These are phyloP conservation scores for Pholiota microspora DNA, from an alignment of 768 basidiomycete genomes.

Conservation along the genomic window DNA sequence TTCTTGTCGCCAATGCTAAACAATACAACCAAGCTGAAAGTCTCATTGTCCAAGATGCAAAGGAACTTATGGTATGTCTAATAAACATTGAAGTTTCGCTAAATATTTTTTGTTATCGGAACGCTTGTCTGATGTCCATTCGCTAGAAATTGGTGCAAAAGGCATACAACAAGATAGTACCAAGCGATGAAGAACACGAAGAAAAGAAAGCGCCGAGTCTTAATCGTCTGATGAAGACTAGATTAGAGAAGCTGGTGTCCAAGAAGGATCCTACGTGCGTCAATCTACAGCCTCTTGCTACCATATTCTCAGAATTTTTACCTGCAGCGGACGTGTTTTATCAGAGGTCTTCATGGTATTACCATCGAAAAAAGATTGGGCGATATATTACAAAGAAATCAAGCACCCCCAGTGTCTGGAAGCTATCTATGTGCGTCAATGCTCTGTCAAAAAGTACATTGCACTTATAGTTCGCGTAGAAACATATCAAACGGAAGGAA, in stretches of 20 bases:
- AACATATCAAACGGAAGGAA: constrained; percentile 77
- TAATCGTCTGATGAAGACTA: constrained; percentile 61
- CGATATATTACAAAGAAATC: constrained; percentile 78
- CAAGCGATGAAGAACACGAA: constrained; percentile 35
- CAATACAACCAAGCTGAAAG: constrained; percentile 81
- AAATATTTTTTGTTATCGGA: constrained; percentile 3
- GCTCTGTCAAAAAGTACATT: not conserved
- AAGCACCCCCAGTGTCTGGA: constrained; percentile 78
- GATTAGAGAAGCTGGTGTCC: constrained; percentile 70
- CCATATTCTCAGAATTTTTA: not conserved
- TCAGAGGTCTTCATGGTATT: constrained; percentile 82
- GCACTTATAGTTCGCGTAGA: constrained; percentile 42
- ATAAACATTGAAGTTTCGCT: not conserved
- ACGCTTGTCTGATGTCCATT: not conserved
- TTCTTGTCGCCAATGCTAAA: constrained; percentile 80
- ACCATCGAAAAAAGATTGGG: constrained; percentile 76
- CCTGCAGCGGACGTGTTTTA: constrained; percentile 58
- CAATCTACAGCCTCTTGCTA: not conserved
- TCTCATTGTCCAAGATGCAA: constrained; percentile 79
- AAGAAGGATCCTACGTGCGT: constrained; percentile 71
- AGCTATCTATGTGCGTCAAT: constrained; percentile 62
- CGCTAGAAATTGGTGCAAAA: constrained; percentile 51
- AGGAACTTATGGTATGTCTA: constrained; percentile 66
- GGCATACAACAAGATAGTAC: constrained; percentile 45
- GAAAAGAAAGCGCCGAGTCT: constrained; percentile 61